Evolutionary conservation across 805 yeast genomes (phyloP), one percentile per base, ranked within the genome.

Genomic region (Spathaspora sp.): DNA sequence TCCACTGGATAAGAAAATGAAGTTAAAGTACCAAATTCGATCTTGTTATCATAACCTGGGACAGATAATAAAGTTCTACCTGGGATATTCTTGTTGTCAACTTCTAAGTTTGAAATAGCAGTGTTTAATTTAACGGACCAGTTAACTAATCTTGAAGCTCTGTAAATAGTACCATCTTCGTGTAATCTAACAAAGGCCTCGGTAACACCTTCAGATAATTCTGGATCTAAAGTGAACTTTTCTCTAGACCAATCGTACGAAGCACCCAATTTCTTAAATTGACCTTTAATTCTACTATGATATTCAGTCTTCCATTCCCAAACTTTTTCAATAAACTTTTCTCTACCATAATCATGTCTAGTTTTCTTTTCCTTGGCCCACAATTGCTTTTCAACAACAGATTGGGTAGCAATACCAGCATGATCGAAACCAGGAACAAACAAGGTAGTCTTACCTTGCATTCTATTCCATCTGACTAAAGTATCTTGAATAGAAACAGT

Each of bases 251-350:
- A 94, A 68, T 92, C 98, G 64, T 91, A 94, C 17, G 99, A 94
- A 26, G 97, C 97, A 69, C 99, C 99, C 66, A 94, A 79, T 56
- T 83, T 83, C 69, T 83, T 76, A 66, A 93, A 82, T 75, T 94
- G 99, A 58, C 78, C 67, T 76, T 88, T 89, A 70, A 94, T 94
- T 63, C 87, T 86, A 51, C 69, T 70, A 61, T 94, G 97, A 75
- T 94, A 94, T 55, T 87, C 91, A 56, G 91, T 96, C 69, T 94
- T 94, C 99, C 99, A 94, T 60, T 90, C 96, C 98, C 98, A 94
- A 29, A 94, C 97, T 66, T 87, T 86, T 39, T 79, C 86, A 52
- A 89, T 74, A 60, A 94, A 94, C 56, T 82, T 85, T 67, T 93
- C 97, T 74, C 99, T 89, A 55, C 97, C 97, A 55, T 82, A 83